A percentile compares a stretch with the other conserved stretches of the same genome.
These are phyloP conservation scores for Salvia hispanica DNA, from an alignment of 257 asterid species.

Conservation along the genomic window DNA sequence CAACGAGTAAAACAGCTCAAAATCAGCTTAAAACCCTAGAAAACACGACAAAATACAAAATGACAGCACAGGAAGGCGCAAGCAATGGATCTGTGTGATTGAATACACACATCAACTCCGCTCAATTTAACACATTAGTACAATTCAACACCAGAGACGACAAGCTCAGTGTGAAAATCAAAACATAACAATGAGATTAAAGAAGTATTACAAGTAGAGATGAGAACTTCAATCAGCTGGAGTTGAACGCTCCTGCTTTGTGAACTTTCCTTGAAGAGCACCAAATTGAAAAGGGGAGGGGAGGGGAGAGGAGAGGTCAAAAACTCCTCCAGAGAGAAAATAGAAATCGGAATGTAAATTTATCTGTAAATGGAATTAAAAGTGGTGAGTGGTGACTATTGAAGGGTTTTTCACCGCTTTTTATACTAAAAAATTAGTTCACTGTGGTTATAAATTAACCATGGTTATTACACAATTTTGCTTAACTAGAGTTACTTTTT, in stretches of 20 bases:
- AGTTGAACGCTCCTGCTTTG: slow-evolving; percentile 29
- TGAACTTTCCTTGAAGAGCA: slow-evolving; percentile 28
- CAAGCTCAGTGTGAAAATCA: slow-evolving; percentile 7
- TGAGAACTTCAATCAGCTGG: slow-evolving; percentile 37
- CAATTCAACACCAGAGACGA: slow-evolving; percentile 14
- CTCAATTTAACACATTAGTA: slow-evolving; percentile 25
- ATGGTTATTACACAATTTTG: no score
- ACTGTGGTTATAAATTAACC: no score
- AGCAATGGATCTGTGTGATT: slow-evolving; percentile 39
- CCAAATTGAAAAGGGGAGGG: slow-evolving; percentile 46
- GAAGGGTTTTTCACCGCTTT: no score
- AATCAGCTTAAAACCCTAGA: neutral
- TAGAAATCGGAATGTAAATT: slow-evolving; percentile 14
- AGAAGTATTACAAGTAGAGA: slow-evolving; percentile 33
- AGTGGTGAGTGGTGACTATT: no score
- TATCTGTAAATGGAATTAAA: no score
- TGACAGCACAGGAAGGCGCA: slow-evolving; percentile 17
- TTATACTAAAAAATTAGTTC: no score
- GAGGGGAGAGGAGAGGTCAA: no score
- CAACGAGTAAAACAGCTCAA: slow-evolving; percentile 4
- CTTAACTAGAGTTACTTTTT: no score
- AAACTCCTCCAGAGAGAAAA: slow-evolving; percentile 33
- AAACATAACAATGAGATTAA: neutral
- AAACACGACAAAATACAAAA: slow-evolving; percentile 23
- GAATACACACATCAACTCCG: slow-evolving; percentile 6